These are phyloP conservation scores for Alloascoidea africana DNA, from an alignment of 805 yeast species.

Conservation along the genomic window DNA sequence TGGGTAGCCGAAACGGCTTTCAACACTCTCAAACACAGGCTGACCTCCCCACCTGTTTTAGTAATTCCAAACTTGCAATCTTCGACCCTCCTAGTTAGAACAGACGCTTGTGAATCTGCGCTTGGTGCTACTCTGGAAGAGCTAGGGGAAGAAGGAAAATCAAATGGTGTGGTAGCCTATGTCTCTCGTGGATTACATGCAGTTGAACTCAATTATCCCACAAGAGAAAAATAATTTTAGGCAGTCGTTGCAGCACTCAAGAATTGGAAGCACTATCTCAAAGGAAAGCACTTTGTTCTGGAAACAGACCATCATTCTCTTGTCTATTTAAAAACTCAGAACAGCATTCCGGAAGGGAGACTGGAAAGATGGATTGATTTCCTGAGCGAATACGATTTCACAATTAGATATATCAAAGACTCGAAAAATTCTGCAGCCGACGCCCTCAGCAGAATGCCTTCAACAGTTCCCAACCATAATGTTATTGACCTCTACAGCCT, in stretches of 20 bases:
- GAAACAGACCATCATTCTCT: constrained; percentile 6
- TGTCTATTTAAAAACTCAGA: constrained; percentile 3
- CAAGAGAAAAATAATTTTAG: constrained; percentile 6
- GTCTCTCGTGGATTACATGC: constrained; percentile 4
- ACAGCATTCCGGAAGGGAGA: constrained; percentile 4
- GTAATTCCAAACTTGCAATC: constrained; percentile 3
- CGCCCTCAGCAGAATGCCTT: constrained; percentile 6
- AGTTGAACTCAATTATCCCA: constrained; percentile 4
- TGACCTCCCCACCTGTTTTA: constrained; percentile 5
- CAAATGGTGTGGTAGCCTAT: constrained; percentile 5
- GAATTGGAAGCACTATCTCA: constrained; percentile 3
- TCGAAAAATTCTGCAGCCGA: constrained; percentile 9
- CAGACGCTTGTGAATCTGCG: constrained; percentile 6
- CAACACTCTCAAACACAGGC: constrained; percentile 2
- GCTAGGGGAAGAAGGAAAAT: neutral
- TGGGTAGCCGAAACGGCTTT: constrained; percentile 3
- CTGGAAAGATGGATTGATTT: constrained; percentile 8
- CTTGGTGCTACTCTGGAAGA: constrained; percentile 9
- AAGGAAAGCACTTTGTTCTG: constrained; percentile 5
- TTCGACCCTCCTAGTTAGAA: constrained; percentile 5
- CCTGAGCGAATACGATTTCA: constrained; percentile 7
- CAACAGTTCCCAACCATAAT: neutral
- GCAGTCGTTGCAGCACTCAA: constrained; percentile 6
- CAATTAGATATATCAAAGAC: constrained; percentile 4
- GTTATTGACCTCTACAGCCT: no score